Evolutionary conservation across 2,329 filamentous ascomycete genomes (phyloP).

Genomic region (Fusarium sp.): DNA sequence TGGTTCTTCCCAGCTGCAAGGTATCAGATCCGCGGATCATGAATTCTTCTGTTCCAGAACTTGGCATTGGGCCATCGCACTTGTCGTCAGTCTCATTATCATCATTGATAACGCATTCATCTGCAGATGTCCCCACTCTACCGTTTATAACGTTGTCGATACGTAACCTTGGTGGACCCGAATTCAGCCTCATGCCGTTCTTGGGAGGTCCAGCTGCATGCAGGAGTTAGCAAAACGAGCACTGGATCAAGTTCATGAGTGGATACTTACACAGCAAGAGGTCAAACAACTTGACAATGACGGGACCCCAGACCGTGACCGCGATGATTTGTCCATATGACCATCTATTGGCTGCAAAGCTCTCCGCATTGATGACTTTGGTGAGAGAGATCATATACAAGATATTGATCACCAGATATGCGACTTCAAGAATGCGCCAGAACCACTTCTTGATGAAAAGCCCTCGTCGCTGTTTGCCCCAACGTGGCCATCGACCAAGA

Average conservation of each 20-base stretch:
- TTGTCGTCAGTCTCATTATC: slow-evolving; percentile 40
- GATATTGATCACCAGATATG: slow-evolving; percentile 54
- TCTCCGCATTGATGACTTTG: slow-evolving; percentile 52
- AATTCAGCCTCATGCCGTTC: slow-evolving; percentile 52
- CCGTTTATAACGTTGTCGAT: slow-evolving; percentile 56
- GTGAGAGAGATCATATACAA: slow-evolving; percentile 54
- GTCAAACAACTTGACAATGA: slow-evolving; percentile 56
- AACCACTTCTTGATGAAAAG: slow-evolving; percentile 48
- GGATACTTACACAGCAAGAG: slow-evolving; percentile 52
- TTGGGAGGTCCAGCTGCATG: slow-evolving; percentile 53
- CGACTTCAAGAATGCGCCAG: slow-evolving; percentile 53
- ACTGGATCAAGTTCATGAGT: not conserved
- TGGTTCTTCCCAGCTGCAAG: slow-evolving; percentile 3
- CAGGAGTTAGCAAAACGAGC: slow-evolving; percentile 34
- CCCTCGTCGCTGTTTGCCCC: slow-evolving; percentile 47
- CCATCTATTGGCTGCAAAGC: slow-evolving; percentile 53
- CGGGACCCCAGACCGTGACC: slow-evolving; percentile 55
- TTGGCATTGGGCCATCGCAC: slow-evolving; percentile 16
- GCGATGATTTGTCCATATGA: slow-evolving; percentile 56
- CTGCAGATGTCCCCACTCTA: slow-evolving; percentile 44
- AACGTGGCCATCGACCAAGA: slow-evolving; percentile 50
- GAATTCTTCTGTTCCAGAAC: slow-evolving; percentile 11
- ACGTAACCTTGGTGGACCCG: slow-evolving; percentile 53
- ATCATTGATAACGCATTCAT: slow-evolving; percentile 37
- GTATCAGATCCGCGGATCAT: slow-evolving; percentile 22